These are phyloP conservation scores for Aspergillus sp. DNA, from an alignment of 2,329 filamentous ascomycete genomes.

Conservation along the genomic window DNA sequence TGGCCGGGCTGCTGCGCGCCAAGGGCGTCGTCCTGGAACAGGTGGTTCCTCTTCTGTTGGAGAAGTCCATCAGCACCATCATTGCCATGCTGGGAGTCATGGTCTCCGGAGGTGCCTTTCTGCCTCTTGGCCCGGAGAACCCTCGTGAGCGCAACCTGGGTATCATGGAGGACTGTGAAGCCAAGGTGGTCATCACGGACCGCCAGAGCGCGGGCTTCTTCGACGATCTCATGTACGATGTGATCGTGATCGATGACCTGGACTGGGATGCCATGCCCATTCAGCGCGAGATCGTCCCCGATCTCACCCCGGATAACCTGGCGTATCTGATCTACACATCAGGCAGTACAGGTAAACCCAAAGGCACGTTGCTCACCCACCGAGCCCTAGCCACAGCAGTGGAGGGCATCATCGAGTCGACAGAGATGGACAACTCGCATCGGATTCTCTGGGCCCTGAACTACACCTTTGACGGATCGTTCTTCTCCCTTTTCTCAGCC, in stretches of 20 bases:
- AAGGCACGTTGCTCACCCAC: slow-evolving; percentile 16
- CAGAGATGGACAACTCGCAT: neutral
- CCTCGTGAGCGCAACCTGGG: slow-evolving; percentile 8
- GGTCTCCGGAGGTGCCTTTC: slow-evolving; percentile 1
- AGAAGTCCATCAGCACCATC: slow-evolving; percentile 9
- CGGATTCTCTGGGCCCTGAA: slow-evolving; percentile 36
- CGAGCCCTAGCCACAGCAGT: neutral
- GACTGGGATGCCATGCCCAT: neutral
- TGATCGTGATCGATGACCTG: neutral
- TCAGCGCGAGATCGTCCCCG: neutral
- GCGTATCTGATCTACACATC: slow-evolving; percentile 17
- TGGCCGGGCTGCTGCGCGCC: neutral
- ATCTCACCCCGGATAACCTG: neutral
- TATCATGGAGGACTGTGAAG: slow-evolving; percentile 3
- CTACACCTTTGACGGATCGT: slow-evolving; percentile 43
- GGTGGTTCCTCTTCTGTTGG: slow-evolving; percentile 8
- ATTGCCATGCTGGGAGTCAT: slow-evolving; percentile 1
- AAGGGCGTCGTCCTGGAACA: neutral
- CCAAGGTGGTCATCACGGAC: slow-evolving; percentile 4
- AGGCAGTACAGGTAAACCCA: slow-evolving; percentile 15
- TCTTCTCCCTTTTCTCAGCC: slow-evolving; percentile 33
- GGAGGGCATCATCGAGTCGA: neutral
- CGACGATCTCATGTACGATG: neutral
- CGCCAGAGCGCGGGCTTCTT: neutral
- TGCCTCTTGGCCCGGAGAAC: slow-evolving; percentile 10